phyloP scores from a whole-genome alignment of 306 rosid species.

The Gleditsia sinensis region DNA sequence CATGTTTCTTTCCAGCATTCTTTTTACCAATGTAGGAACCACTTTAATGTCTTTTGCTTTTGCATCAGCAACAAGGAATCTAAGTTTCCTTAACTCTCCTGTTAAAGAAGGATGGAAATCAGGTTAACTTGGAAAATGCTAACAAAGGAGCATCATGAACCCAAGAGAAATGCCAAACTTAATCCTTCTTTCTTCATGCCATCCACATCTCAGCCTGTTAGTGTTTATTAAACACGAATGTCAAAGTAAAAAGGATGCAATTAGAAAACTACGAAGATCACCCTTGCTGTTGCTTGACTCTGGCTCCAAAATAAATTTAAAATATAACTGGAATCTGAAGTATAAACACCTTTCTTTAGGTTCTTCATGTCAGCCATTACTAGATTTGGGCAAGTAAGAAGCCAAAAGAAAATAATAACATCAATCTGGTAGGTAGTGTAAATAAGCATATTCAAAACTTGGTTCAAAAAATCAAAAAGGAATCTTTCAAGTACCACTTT shows the following conservation, averaged over 20 bases:
- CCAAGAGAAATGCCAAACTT: neutral
- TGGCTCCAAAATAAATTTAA: neutral
- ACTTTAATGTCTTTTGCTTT: constrained; percentile 49
- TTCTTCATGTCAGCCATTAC: neutral
- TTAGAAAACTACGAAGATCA: neutral
- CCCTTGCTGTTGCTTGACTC: neutral
- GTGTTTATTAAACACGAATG: neutral
- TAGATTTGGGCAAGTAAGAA: neutral
- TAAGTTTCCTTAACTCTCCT: constrained; percentile 79
- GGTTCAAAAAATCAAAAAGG: neutral
- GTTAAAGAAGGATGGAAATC: constrained; percentile 21
- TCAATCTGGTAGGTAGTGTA: neutral
- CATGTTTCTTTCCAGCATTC: constrained; percentile 70
- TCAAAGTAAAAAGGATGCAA: neutral
- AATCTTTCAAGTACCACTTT: neutral
- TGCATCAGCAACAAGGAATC: constrained; percentile 59
- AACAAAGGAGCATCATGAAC: neutral
- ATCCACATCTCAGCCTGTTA: neutral
- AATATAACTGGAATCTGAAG: neutral
- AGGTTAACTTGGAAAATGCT: neutral
- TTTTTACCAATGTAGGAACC: constrained; percentile 57
- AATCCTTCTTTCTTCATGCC: neutral
- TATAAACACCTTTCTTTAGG: constrained; percentile 9
- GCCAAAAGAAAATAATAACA: neutral
- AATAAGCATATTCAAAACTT: neutral